Evolutionary conservation across 148 eudicot genomes (phyloP), one percentile per base, ranked within the genome.

Genomic region (Cornus florida): DNA sequence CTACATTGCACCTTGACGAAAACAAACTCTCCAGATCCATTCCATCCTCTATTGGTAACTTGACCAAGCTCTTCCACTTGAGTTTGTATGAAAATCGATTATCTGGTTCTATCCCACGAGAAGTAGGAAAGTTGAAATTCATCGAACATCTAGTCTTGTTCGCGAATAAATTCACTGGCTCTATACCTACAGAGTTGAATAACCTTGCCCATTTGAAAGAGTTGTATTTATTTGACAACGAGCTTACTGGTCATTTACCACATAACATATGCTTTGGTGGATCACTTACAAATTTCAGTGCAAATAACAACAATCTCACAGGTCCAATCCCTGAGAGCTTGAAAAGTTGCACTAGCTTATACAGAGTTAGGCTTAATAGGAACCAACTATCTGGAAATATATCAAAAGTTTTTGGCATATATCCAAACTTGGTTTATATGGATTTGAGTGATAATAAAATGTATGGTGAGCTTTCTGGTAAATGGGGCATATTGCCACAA

Each of bases 391-490:
- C 28, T 28, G 28, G 28, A n/a, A 67, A 74, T 6, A 6, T 74
- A 1, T 80, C 82, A 0, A 67, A 80, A 80, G 73, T 39, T 69
- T 82, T 82, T 73, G 85, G 81, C 0, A 43, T 70, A 14, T 78
- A 82, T 33, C 85, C 81, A 16, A 17, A 68, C 9, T 43, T 82
- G 70, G 17, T 31, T 9, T 78, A 57, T 24, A 20, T 78, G 4
- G 81, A 82, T 70, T 48, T 74, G 62, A 82, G 85, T 53, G 1
- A 78, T 22, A 82, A 82, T 78, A 69, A 73, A 2, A 43, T 82
- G 1, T 43, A 74, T 60, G 81, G 81, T 7, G 78, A 73, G 67
- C 32, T 82, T 8, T 78, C 81, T 70, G 24, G 35, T 3, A 35
- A 67, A 13, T 82, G 84, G 84, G 80, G 73, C 22, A n/a, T 10